phyloP scores from a whole-genome alignment of 768 basidiomycete species.

The Pholiota microspora region DNA sequence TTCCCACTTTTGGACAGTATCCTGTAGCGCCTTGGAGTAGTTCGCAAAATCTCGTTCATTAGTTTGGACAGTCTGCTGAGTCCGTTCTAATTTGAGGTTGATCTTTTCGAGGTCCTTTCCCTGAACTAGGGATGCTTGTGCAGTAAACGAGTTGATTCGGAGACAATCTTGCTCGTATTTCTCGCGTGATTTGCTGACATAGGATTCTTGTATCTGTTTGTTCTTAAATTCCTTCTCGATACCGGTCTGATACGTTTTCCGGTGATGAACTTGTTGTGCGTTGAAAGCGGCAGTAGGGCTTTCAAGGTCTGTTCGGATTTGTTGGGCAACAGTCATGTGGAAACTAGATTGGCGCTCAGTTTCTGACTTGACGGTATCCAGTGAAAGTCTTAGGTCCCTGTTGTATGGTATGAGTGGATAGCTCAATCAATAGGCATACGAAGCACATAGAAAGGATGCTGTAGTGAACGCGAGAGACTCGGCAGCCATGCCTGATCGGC shows the following conservation, averaged over 20 bases:
- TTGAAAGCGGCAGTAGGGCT: slow-evolving; percentile 57
- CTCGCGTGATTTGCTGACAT: slow-evolving; percentile 87
- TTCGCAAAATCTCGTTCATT: slow-evolving; percentile 94
- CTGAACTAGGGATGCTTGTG: slow-evolving; percentile 87
- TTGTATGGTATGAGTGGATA: slow-evolving; percentile 18
- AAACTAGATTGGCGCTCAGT: slow-evolving; percentile 78
- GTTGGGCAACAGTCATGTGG: slow-evolving; percentile 72
- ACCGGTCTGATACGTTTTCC: slow-evolving; percentile 65
- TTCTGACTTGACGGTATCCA: slow-evolving; percentile 80
- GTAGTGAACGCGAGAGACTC: neutral
- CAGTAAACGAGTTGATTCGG: slow-evolving; percentile 91
- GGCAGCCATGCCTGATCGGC: neutral
- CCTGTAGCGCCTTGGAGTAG: slow-evolving; percentile 75
- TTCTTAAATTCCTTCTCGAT: slow-evolving; percentile 92
- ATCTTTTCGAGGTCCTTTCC: slow-evolving; percentile 94
- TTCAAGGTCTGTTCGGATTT: slow-evolving; percentile 78
- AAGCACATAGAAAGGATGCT: neutral
- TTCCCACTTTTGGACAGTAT: slow-evolving; percentile 87
- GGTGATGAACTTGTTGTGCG: slow-evolving; percentile 64
- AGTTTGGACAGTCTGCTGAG: slow-evolving; percentile 85
- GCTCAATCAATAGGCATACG: neutral
- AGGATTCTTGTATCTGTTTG: slow-evolving; percentile 82
- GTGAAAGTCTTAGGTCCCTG: slow-evolving; percentile 78
- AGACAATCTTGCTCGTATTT: slow-evolving; percentile 93
- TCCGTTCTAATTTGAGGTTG: slow-evolving; percentile 80